A percentile compares a stretch with the other conserved stretches of the same genome.
These are phyloP conservation scores for Kurtzmaniella quercitrusa DNA, from an alignment of 1,139 yeast genomes.

Conservation along the genomic window DNA sequence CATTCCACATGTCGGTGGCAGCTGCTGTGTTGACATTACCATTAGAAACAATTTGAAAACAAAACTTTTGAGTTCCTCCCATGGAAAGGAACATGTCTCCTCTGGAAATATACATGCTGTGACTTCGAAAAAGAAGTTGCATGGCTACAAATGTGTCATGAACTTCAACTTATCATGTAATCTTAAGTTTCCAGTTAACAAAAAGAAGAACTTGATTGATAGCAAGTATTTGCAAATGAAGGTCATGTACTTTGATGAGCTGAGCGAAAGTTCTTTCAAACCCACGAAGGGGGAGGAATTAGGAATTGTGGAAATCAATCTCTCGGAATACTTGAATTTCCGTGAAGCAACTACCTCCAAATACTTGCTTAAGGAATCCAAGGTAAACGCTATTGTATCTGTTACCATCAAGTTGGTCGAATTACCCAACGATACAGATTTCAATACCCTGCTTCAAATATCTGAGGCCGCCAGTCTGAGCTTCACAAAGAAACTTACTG, in stretches of 20 bases:
- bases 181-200: slow-evolving; percentile 33
- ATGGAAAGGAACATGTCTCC: slow-evolving; percentile 8
- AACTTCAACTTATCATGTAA: slow-evolving; percentile 38
- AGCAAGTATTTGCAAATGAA: slow-evolving; percentile 34
- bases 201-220: slow-evolving; percentile 34
- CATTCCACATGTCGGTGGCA: slow-evolving; percentile 76
- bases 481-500: slow-evolving; percentile 1
- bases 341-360: slow-evolving; percentile 52
- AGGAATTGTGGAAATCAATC: slow-evolving; percentile 65
- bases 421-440: slow-evolving; percentile 40
- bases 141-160: slow-evolving; percentile 41
- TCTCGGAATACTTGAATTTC: slow-evolving; percentile 67
- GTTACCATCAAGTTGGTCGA: slow-evolving; percentile 36
- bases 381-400: slow-evolving; percentile 73
- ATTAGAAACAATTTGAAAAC: slow-evolving; percentile 23
- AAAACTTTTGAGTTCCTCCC: slow-evolving; percentile 5
- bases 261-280: slow-evolving; percentile 8
- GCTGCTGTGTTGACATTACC: slow-evolving; percentile 53
- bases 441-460: slow-evolving; percentile 39
- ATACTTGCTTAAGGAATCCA: slow-evolving; percentile 71
- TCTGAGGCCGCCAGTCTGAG: slow-evolving; percentile 18
- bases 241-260: slow-evolving; percentile 38
- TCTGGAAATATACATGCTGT: slow-evolving; percentile 29
- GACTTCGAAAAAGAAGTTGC: slow-evolving; percentile 34
- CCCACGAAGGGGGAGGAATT: slow-evolving; percentile 31